These are phyloP conservation scores for Colletotrichum lini DNA, from an alignment of 2,329 filamentous ascomycete species.

Conservation along the genomic window DNA sequence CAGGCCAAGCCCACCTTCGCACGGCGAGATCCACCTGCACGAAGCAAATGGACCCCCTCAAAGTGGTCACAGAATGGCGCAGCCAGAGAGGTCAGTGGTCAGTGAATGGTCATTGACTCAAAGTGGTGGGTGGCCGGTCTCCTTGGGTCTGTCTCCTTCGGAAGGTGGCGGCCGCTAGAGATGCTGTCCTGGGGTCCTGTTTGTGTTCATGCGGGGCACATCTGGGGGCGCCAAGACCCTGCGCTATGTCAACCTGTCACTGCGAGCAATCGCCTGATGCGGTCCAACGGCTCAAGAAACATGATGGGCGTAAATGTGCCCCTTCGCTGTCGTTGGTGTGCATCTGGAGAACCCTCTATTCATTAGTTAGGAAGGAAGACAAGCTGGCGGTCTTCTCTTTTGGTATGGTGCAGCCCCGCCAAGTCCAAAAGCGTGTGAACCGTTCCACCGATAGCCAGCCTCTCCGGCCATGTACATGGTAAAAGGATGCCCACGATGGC, in stretches of 20 bases:
- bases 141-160: not conserved
- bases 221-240: conserved; percentile 37
- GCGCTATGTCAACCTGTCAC: conserved; percentile 27
- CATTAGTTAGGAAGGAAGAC: no score
- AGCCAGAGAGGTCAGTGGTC: conserved; percentile 4
- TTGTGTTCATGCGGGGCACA: conserved; percentile 36
- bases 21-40: conserved; percentile 40
- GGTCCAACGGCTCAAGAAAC: not conserved
- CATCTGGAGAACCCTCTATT: not conserved
- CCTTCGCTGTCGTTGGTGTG: not conserved
- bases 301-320: not conserved
- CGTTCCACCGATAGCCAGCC: not conserved
- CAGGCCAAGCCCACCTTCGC: conserved; percentile 34
- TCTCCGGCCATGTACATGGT: conserved; percentile 21
- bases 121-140: conserved; percentile 13
- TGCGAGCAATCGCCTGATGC: not conserved
- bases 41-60: conserved; percentile 31
- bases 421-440: not conserved
- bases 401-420: not conserved
- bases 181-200: not conserved
- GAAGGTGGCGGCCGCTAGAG: conserved; percentile 21
- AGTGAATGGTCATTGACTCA: conserved; percentile 6
- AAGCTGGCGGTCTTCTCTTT: not conserved
- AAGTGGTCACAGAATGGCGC: conserved; percentile 38
- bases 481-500: conserved; percentile 20